Evolutionary conservation across 1,284 basidiomycete genomes (phyloP).

Genomic region (Clitocybe nebularis): DNA sequence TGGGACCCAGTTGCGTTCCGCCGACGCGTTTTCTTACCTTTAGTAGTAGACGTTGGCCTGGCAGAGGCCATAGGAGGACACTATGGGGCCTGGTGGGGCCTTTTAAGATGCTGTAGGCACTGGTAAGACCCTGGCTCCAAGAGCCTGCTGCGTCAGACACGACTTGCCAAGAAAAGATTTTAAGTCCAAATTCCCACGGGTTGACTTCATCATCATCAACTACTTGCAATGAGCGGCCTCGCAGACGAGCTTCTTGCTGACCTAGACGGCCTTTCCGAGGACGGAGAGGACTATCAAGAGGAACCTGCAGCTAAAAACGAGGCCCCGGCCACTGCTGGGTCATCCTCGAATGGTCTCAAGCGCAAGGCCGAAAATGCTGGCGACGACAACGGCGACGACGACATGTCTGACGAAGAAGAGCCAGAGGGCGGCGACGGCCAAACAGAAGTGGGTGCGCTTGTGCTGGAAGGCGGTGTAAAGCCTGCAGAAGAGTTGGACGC

Average conservation of each 20-base stretch:
- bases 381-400: conserved; percentile 45
- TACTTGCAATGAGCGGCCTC: conserved; percentile 56
- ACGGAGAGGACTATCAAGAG: conserved; percentile 54
- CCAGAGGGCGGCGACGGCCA: conserved; percentile 38
- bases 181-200: conserved; percentile 1
- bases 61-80: too few species aligned
- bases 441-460: conserved; percentile 52
- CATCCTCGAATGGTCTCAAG: conserved; percentile 45
- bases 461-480: conserved; percentile 85
- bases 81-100: too few species aligned
- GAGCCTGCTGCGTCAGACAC: too few species aligned
- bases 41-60: too few species aligned
- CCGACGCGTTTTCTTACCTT: conserved; percentile 65
- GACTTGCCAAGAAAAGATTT: too few species aligned
- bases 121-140: background rate
- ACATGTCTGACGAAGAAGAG: conserved; percentile 38
- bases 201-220: background rate
- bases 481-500: conserved; percentile 93
- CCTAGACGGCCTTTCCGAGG: conserved; percentile 73
- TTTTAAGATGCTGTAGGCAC: too few species aligned
- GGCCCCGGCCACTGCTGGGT: conserved; percentile 23
- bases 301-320: conserved; percentile 32
- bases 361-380: conserved; percentile 62
- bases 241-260: conserved; percentile 89
- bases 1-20: conserved; percentile 66